phyloP scores from a whole-genome alignment of 345 rosid genomes.

The Atalantia buxifolia region DNA sequence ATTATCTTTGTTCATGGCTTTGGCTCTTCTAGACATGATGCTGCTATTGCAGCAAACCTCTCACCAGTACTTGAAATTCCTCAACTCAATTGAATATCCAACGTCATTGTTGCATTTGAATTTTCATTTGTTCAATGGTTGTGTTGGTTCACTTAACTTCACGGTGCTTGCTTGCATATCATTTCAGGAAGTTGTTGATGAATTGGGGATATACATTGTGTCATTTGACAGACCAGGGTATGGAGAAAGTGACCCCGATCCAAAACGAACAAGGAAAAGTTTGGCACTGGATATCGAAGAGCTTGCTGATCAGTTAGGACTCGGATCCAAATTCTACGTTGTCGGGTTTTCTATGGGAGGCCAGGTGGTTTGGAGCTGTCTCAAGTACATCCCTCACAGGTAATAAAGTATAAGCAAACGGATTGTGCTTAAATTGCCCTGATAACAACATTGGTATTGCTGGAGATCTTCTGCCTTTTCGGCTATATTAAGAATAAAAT shows the following conservation, averaged over 20 bases:
- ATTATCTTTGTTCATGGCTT: slow-evolving; percentile 49
- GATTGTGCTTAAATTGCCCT: background rate
- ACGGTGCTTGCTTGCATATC: background rate
- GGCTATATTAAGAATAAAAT: background rate
- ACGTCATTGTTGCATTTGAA: background rate
- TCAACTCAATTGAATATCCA: background rate
- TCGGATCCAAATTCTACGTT: slow-evolving; percentile 42
- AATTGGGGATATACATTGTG: slow-evolving; percentile 31
- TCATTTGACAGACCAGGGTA: slow-evolving; percentile 54
- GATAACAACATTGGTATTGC: background rate
- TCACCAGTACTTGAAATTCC: slow-evolving; percentile 26
- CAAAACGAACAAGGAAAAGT: slow-evolving; percentile 34
- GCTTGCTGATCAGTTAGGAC: slow-evolving; percentile 38
- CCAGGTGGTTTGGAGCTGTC: slow-evolving; percentile 42
- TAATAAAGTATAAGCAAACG: background rate
- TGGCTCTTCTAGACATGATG: slow-evolving; percentile 31
- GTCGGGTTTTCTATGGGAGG: slow-evolving; percentile 58
- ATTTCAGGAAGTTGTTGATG: slow-evolving; percentile 40
- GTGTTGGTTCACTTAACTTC: background rate
- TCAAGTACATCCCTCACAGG: slow-evolving; percentile 58
- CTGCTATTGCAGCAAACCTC: slow-evolving; percentile 16
- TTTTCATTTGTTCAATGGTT: background rate
- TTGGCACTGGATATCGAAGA: slow-evolving; percentile 48
- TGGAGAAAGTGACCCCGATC: slow-evolving; percentile 51
- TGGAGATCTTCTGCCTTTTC: background rate